Evolutionary conservation across 441 rosid species (phyloP).

Genomic region (Kokia cookei): DNA sequence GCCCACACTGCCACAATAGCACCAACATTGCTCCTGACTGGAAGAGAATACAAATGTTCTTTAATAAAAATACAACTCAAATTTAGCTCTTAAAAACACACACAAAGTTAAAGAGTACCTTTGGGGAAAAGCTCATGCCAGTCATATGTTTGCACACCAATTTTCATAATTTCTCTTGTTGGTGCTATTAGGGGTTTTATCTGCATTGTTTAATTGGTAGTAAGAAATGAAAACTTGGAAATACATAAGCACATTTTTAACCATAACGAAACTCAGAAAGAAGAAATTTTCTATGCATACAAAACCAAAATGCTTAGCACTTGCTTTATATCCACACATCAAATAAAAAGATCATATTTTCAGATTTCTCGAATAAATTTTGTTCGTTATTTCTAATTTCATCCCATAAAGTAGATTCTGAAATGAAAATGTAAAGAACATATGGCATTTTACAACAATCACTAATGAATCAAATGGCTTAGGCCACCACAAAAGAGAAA

Average conservation of each 20-base stretch:
- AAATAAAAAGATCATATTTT: background rate
- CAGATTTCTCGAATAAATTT: background rate
- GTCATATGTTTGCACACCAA: slow-evolving; percentile 65
- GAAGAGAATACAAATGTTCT: slow-evolving; percentile 11
- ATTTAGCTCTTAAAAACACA: background rate
- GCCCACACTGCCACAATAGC: slow-evolving; percentile 96
- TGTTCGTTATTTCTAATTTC: background rate
- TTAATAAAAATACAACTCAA: slow-evolving; percentile 1
- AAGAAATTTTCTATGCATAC: background rate
- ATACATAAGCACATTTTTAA: background rate
- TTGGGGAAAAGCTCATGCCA: slow-evolving; percentile 94
- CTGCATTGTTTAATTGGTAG: slow-evolving; percentile 40
- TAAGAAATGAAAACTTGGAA: background rate
- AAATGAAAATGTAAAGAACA: background rate
- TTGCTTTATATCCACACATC: background rate
- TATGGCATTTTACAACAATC: background rate
- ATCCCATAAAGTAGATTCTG: background rate
- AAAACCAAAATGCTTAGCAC: background rate
- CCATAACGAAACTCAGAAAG: background rate
- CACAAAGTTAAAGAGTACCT: slow-evolving; percentile 35
- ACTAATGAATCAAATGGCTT: background rate
- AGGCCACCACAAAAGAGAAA: background rate
- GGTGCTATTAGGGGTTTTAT: slow-evolving; percentile 89
- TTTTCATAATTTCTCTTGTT: slow-evolving; percentile 71
- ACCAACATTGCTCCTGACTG: slow-evolving; percentile 89